Percentiles rank a stretch among this genome's conserved stretches.
Evolutionary conservation across 1,139 yeast genomes (phyloP).

Genomic region (Kodamaea suecica): DNA sequence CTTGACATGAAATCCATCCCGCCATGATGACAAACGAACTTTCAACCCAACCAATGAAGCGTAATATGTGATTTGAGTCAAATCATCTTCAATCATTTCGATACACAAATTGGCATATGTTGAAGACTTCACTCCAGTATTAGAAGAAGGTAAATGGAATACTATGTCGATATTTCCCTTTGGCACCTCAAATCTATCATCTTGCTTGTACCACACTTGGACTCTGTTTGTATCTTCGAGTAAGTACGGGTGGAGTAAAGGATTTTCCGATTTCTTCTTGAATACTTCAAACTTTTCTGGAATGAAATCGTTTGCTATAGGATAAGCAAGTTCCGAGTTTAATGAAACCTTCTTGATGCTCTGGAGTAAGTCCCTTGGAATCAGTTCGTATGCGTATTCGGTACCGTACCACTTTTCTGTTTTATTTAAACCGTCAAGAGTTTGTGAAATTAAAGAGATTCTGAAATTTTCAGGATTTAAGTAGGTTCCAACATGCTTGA

Average conservation of each 20-base stretch:
- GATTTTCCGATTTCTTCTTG: constrained; percentile 32
- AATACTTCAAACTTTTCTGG: constrained; percentile 71
- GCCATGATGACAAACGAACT: constrained; percentile 54
- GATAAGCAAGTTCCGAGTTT: constrained; percentile 53
- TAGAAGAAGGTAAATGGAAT: constrained; percentile 64
- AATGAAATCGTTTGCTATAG: constrained; percentile 71
- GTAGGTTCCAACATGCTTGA: constrained; percentile 48
- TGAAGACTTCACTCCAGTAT: constrained; percentile 52
- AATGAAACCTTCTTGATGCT: constrained; percentile 30
- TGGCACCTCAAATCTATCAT: constrained; percentile 87
- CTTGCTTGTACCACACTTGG: constrained; percentile 84
- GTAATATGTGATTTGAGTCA: constrained; percentile 76
- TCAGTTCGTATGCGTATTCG: constrained; percentile 52
- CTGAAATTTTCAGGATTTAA: constrained; percentile 62
- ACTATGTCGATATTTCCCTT: constrained; percentile 69
- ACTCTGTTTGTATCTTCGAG: constrained; percentile 31
- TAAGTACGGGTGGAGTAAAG: constrained; percentile 38
- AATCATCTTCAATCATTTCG: constrained; percentile 69
- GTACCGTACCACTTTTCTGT: constrained; percentile 91
- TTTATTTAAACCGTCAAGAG: constrained; percentile 34
- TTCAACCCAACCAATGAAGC: constrained; percentile 80
- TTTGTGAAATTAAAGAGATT: constrained; percentile 53
- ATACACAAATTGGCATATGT: constrained; percentile 60
- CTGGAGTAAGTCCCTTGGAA: constrained; percentile 38
- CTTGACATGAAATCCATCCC: constrained; percentile 68